Evolutionary conservation across 2,329 filamentous ascomycete genomes (phyloP).

Genomic region (Harringtonia aguacate): DNA sequence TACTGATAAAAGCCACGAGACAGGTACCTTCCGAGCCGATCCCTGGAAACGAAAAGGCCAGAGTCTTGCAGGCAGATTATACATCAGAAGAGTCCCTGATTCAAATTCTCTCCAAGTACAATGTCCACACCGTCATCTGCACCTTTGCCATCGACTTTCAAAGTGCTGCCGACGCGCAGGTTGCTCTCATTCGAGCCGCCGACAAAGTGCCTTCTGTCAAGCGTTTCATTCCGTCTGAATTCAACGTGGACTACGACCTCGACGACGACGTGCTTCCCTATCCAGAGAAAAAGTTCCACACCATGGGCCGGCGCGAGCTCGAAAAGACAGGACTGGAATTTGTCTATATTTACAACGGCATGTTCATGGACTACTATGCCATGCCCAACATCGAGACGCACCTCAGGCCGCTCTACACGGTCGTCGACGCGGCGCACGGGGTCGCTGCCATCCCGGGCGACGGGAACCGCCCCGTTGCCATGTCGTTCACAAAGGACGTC

Average conservation of each 20-base stretch:
- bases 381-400: constrained; percentile 15
- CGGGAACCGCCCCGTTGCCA: constrained; percentile 7
- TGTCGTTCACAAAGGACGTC: background rate
- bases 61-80: background rate
- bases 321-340: constrained; percentile 21
- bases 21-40: no score
- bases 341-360: constrained; percentile 22
- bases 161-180: constrained; percentile 18
- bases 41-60: background rate
- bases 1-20: background rate
- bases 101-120: background rate
- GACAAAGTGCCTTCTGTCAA: constrained; percentile 17
- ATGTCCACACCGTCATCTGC: constrained; percentile 18
- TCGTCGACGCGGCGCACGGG: constrained; percentile 17
- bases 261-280: constrained; percentile 21
- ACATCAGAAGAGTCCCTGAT: background rate
- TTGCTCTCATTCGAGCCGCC: constrained; percentile 22
- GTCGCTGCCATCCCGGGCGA: constrained; percentile 19
- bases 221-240: constrained; percentile 26
- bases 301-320: constrained; percentile 16
- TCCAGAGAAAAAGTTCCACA: constrained; percentile 20
- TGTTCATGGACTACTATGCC: constrained; percentile 27
- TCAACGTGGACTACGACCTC: constrained; percentile 25
- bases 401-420: constrained; percentile 19
- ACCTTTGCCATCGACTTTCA: constrained; percentile 20